Evolutionary conservation across 2,329 filamentous ascomycete species (phyloP).

Genomic region (Didymella segeticola): DNA sequence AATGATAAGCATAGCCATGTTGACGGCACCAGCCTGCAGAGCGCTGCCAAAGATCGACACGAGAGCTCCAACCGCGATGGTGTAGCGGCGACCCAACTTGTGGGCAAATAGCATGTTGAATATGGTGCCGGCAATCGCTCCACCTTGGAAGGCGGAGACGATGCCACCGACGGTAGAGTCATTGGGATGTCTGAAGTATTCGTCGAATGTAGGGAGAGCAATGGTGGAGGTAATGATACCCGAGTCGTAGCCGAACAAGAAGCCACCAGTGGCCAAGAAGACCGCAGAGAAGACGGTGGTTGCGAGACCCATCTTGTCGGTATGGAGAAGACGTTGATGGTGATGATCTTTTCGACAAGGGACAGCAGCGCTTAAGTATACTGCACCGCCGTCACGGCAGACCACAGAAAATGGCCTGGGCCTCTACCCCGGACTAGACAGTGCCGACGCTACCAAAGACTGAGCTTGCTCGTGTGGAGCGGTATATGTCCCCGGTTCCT

Average conservation of each 20-base stretch:
- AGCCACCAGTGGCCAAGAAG: constrained; percentile 30
- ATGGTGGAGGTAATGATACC: constrained; percentile 47
- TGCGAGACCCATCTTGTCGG: constrained; percentile 23
- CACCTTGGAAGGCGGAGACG: constrained; percentile 49
- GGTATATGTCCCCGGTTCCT: constrained; percentile 3
- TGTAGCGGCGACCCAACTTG: constrained; percentile 26
- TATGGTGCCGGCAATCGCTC: constrained; percentile 30
- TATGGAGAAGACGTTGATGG: neutral
- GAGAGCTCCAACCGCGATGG: constrained; percentile 45
- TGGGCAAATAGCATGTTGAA: constrained; percentile 26
- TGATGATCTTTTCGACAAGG: constrained; percentile 2
- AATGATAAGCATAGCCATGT: constrained; percentile 56
- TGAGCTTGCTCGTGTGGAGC: neutral
- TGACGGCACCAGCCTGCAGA: constrained; percentile 47
- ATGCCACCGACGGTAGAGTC: constrained; percentile 40
- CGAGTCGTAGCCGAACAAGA: constrained; percentile 42
- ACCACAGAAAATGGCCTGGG: neutral
- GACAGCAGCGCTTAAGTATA: constrained; percentile 3
- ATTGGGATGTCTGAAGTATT: constrained; percentile 38
- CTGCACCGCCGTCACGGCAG: neutral
- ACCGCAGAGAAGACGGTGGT: constrained; percentile 27
- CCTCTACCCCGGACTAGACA: constrained; percentile 3
- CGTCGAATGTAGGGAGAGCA: constrained; percentile 34
- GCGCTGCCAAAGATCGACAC: constrained; percentile 44
- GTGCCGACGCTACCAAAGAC: constrained; percentile 9